Evolutionary conservation across 148 eudicot species (phyloP).

Genomic region (Chenopodium quinoa): DNA sequence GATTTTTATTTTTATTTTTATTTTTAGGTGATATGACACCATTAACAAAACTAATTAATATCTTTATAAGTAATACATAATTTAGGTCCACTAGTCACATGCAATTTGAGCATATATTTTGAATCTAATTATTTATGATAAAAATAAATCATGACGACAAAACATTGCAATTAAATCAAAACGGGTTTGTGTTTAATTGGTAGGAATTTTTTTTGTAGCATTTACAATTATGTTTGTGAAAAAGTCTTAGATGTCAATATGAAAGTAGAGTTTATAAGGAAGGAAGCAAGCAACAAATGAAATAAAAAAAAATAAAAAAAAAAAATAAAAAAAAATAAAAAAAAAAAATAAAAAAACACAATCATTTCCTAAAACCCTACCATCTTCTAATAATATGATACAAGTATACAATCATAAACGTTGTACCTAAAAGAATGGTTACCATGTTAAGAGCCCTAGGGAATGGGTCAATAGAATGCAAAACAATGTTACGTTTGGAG

Average conservation of each 20-base stretch:
- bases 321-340: too few species aligned
- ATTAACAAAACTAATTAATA: constrained; percentile 26
- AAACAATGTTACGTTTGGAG: too few species aligned
- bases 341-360: background rate
- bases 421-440: too few species aligned
- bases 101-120: constrained; percentile 20
- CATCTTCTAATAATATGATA: background rate
- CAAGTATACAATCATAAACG: background rate
- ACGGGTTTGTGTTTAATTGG: background rate
- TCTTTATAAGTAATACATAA: constrained; percentile 17
- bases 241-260: background rate
- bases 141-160: constrained; percentile 12
- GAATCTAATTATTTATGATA: constrained; percentile 18
- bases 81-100: constrained; percentile 33
- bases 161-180: background rate
- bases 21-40: constrained; percentile 24
- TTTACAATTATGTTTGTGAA: background rate
- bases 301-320: background rate
- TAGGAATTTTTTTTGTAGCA: background rate
- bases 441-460: too few species aligned
- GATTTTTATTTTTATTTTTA: background rate
- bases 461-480: too few species aligned
- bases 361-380: background rate
- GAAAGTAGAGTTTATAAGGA: background rate
- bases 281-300: background rate